Percentiles rank a stretch among this genome's conserved stretches.
These are phyloP conservation scores for Trematosphaeria pertusa DNA, from an alignment of 2,329 filamentous ascomycete genomes.

Conservation along the genomic window DNA sequence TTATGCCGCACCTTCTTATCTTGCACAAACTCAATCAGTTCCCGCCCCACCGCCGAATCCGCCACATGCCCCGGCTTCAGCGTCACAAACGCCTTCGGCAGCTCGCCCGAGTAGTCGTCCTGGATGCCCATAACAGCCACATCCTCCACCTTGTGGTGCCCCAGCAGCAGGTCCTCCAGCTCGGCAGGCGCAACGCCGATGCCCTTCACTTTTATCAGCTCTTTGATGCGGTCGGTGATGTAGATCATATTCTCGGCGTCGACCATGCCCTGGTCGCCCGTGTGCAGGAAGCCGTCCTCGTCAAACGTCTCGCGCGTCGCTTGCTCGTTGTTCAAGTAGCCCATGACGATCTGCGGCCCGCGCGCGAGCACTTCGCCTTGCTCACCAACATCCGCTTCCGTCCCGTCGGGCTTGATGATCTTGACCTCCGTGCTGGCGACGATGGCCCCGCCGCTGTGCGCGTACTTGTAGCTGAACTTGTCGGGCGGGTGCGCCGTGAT, in stretches of 20 bases:
- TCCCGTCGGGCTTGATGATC: constrained; percentile 63
- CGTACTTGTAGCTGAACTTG: constrained; percentile 65
- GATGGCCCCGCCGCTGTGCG: constrained; percentile 62
- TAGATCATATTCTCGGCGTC: constrained; percentile 63
- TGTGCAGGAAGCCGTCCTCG: constrained; percentile 62
- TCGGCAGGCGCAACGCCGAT: constrained; percentile 69
- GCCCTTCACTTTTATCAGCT: constrained; percentile 73
- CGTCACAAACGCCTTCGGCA: constrained; percentile 55
- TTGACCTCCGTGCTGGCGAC: constrained; percentile 67
- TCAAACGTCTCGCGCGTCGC: constrained; percentile 57
- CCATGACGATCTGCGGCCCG: constrained; percentile 60
- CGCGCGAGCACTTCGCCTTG: constrained; percentile 59
- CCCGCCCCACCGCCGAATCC: constrained; percentile 43
- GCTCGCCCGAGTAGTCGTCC: constrained; percentile 60
- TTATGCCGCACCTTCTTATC: constrained; percentile 57
- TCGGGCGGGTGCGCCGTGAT: constrained; percentile 67
- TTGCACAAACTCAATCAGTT: constrained; percentile 53
- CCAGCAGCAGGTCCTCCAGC: constrained; percentile 67
- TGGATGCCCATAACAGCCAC: constrained; percentile 62
- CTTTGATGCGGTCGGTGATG: constrained; percentile 69
- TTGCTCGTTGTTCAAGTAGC: constrained; percentile 54
- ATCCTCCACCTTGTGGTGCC: constrained; percentile 64
- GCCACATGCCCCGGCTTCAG: constrained; percentile 44
- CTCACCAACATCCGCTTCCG: constrained; percentile 60
- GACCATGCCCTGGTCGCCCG: constrained; percentile 64